Evolutionary conservation across 1,139 yeast genomes (phyloP).

Genomic region (Candida sanyaensis): DNA sequence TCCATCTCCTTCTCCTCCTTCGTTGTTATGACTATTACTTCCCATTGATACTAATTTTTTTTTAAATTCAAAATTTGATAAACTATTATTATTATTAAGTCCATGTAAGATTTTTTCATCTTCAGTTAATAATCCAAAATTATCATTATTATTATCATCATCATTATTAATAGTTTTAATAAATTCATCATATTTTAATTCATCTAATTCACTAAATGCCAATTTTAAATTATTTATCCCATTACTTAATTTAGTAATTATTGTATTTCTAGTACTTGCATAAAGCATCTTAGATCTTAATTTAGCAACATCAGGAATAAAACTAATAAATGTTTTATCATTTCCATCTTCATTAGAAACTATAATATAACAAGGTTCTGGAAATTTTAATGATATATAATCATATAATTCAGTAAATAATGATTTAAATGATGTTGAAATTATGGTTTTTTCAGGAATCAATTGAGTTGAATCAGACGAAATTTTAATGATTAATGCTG

Average conservation of each 20-base stretch:
- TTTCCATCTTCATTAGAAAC: slow-evolving; percentile 25
- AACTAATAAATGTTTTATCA: slow-evolving; percentile 64
- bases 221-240: slow-evolving; percentile 51
- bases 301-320: slow-evolving; percentile 83
- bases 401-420: slow-evolving; percentile 39
- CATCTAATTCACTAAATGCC: slow-evolving; percentile 61
- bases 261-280: slow-evolving; percentile 83
- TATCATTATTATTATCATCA: slow-evolving; percentile 35
- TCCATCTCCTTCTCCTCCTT: too few relatives aligned
- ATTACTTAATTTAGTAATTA: slow-evolving; percentile 71
- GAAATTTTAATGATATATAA: slow-evolving; percentile 36
- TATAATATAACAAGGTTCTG: slow-evolving; percentile 63
- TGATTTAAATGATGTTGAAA: slow-evolving; percentile 20
- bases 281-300: slow-evolving; percentile 90
- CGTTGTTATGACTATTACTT: slow-evolving; percentile 1
- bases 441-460: slow-evolving; percentile 38
- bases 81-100: slow-evolving; percentile 29
- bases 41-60: slow-evolving; percentile 40
- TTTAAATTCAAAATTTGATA: slow-evolving; percentile 17
- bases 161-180: slow-evolving; percentile 36
- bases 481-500: slow-evolving; percentile 39
- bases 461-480: slow-evolving; percentile 50
- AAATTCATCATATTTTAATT: slow-evolving; percentile 52
- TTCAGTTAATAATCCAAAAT: slow-evolving; percentile 41
- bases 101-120: slow-evolving; percentile 57